Base-by-base conservation (phyloP, 495 filamentous ascomycete species). In the Penicillium waksmanii region DNA sequence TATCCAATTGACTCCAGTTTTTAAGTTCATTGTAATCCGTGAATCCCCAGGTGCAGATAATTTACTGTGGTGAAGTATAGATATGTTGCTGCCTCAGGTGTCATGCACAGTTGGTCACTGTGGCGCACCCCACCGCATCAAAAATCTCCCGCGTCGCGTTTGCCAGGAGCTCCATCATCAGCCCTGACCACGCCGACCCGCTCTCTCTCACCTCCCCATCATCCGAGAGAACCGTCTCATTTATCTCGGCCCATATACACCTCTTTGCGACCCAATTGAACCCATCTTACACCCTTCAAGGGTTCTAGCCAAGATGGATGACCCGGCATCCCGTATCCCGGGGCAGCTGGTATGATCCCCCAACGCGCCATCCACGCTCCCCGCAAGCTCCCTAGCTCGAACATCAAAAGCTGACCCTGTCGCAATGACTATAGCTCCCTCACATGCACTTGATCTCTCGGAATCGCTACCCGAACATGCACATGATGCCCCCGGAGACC, bases 361-460 rank as follows among this genome's bases (percentile, higher is more conserved):
- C 49, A 55, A 38, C 40, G 44, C 52, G 17, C 18, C 34, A 3
- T 33, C 50, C 12, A n/a, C 21, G 23, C 10, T 48, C 15, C 46
- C 11, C 46, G 6, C 42, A 48, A 48, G 42, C n/a, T 48, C 10
- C 12, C 8, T 15, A 3, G 23, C 19, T 8, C 23, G 31, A 15
- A 60, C 40, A 7, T n/a, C 34, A 23, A 54, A 35, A 44, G 58
- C 66, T 75, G 51, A 73, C 61, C 15, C 50, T 53, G 31, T 67
- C 54, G 36, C 59, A 21, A 55, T 44, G 15, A 34, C 47, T 49
- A 15, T 51, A 93, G 91, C 83, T 95, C 67, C 88, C 88, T 12
- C 93, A 97, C 74, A 87, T 96, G 66, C 93, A 97, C 66, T 82
- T 96, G 36, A 75, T 96, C 13, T 96, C 91, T 51, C 86, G 85